These are phyloP conservation scores for Fusarium sp. DNA, from an alignment of 2,329 filamentous ascomycete genomes.

Conservation along the genomic window DNA sequence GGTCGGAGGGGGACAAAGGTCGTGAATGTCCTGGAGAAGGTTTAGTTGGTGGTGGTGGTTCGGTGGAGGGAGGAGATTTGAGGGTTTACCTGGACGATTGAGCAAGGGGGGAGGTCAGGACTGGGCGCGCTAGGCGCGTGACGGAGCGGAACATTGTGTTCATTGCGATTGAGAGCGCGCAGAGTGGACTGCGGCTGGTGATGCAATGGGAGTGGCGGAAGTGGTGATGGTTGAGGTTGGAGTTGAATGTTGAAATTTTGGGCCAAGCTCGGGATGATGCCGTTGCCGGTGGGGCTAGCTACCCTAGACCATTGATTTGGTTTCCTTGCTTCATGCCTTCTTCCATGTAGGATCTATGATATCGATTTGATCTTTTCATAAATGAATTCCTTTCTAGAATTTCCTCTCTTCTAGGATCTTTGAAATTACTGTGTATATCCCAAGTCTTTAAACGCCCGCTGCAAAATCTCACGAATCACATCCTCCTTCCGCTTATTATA, in stretches of 20 bases:
- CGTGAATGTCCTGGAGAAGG: conserved; percentile 54
- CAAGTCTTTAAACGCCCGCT: conserved; percentile 40
- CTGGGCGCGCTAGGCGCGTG: conserved; percentile 46
- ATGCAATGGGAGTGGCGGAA: conserved; percentile 15
- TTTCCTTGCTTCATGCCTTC: not conserved
- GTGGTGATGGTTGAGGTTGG: conserved; percentile 32
- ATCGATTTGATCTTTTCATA: not conserved
- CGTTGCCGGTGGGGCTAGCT: conserved; percentile 26
- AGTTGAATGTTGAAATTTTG: conserved; percentile 41
- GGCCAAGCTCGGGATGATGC: conserved; percentile 34
- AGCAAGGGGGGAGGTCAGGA: conserved; percentile 38
- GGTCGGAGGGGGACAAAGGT: conserved; percentile 64
- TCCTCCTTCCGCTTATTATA: conserved; percentile 57
- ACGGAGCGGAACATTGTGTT: conserved; percentile 44
- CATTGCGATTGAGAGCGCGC: conserved; percentile 27
- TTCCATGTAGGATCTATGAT: not conserved
- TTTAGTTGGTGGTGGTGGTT: conserved; percentile 8
- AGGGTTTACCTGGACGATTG: conserved; percentile 39
- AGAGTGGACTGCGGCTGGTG: conserved; percentile 26
- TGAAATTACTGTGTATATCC: conserved; percentile 23
- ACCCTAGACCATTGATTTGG: conserved; percentile 31
- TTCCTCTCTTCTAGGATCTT: not conserved
- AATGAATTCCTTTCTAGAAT: not conserved
- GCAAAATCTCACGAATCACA: conserved; percentile 52
- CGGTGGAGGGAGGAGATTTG: not conserved